Conservation (phyloP, 768 basidiomycete genomes). For the Rhodosporidiobolus sp. region DNA sequence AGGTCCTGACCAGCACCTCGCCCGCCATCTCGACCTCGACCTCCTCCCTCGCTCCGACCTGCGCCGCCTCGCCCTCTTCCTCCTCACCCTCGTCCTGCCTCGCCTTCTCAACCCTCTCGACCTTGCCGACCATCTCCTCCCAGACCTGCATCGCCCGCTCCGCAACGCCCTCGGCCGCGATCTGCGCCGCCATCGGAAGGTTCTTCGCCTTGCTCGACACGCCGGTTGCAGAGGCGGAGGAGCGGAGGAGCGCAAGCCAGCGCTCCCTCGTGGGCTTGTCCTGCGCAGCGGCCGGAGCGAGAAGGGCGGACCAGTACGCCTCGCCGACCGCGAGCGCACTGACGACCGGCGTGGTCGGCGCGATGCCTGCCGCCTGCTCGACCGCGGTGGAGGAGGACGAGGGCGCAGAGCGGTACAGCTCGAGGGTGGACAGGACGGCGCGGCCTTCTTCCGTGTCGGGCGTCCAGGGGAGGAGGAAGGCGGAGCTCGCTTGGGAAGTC, state of each 20-base stretch:
- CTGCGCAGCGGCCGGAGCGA: not conserved
- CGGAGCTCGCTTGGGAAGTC: constrained; percentile 64
- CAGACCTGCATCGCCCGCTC: constrained; percentile 5
- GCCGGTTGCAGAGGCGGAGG: not conserved
- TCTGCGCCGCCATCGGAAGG: not conserved
- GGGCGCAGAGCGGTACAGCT: constrained; percentile 69
- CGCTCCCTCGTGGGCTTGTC: not conserved
- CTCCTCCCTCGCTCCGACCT: not conserved
- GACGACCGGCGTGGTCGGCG: constrained; percentile 63
- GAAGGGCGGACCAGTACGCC: constrained; percentile 4
- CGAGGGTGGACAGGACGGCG: constrained; percentile 48
- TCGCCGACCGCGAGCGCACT: constrained; percentile 35
- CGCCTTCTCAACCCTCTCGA: constrained; percentile 12
- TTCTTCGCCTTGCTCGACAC: not conserved
- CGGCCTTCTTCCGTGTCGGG: constrained; percentile 9
- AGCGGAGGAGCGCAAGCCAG: constrained; percentile 3
- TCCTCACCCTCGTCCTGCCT: not conserved
- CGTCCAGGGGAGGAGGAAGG: constrained; percentile 52
- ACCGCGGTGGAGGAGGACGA: constrained; percentile 80
- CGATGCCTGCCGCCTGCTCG: constrained; percentile 78
- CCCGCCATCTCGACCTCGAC: constrained; percentile 8
- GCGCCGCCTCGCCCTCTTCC: not conserved
- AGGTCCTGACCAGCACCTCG: not conserved
- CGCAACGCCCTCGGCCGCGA: not conserved
- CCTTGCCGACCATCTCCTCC: not conserved